Evolutionary conservation across 306 rosid genomes (phyloP).

Genomic region (Aeschynomene evenia): DNA sequence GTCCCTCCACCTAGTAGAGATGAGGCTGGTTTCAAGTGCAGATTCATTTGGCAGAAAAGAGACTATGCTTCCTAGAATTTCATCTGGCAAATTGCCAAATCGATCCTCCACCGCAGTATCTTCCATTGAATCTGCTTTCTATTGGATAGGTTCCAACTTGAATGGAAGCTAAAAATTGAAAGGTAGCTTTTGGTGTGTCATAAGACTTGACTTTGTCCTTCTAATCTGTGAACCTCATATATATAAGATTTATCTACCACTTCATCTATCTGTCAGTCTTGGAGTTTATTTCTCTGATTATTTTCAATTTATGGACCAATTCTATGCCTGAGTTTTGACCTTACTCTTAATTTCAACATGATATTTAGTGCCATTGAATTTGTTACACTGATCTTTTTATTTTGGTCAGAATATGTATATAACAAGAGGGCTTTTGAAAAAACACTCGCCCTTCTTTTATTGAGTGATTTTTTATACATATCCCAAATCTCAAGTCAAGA

Average conservation of each 20-base stretch:
- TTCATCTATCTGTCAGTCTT: not conserved
- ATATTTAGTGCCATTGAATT: not conserved
- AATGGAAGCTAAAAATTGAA: not conserved
- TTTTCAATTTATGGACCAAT: not conserved
- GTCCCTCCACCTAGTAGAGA: conserved; percentile 67
- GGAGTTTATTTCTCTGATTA: not conserved
- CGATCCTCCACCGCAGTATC: not conserved
- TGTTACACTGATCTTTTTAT: not conserved
- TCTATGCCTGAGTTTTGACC: not conserved
- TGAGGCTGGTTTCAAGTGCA: conserved; percentile 58
- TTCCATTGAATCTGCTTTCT: conserved; percentile 18
- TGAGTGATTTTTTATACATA: too few relatives aligned
- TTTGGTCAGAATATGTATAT: too few relatives aligned
- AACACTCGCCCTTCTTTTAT: too few relatives aligned
- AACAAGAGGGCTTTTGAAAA: too few relatives aligned
- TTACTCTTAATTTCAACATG: not conserved
- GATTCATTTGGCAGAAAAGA: conserved; percentile 66
- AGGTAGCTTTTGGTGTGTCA: not conserved
- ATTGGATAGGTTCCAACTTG: not conserved
- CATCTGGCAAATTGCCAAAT: conserved; percentile 38
- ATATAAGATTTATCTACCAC: not conserved
- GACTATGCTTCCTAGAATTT: conserved; percentile 51
- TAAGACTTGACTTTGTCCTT: not conserved
- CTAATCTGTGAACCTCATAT: not conserved
- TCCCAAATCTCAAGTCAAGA: too few relatives aligned